Evolutionary conservation across 257 asterid species (phyloP), one percentile per base, ranked within the genome.

Genomic region (Parsonsia alboflavescens): DNA sequence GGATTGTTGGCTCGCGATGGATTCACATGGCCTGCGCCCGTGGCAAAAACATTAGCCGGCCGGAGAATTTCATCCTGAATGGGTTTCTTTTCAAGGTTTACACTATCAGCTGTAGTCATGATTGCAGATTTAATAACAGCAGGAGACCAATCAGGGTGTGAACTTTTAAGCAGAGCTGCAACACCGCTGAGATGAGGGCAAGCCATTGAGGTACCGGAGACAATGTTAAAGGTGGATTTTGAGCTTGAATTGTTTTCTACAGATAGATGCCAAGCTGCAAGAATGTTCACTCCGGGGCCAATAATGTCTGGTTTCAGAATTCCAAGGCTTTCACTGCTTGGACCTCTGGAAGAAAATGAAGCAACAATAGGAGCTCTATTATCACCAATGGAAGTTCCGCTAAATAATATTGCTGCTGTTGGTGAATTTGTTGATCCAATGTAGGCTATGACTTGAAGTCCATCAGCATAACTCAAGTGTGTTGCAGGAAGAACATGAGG

Each of bases 91-190:
- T 16, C 49, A 12, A 67, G 61, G 59, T 75, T 75, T 22, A 75
- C 59, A 42, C 4, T 10, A 54, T 67, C 59, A 42, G 79, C 79
- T 24, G 79, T 75, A 4, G 79, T 75, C 15, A 75, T 67, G 10
- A 75, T 54, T 54, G 74, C 79, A 24, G 79, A 75, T 75, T 26
- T 75, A 26, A 75, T 68, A 9, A 64, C 73, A 26, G 79, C 74
- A 42, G 79, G 79, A 56, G 79, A 75, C 74, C 74, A 75, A 68
- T 75, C 73, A 16, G 69, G 79, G 36, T 68, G 79, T 54, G 74
- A 74, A 11, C 74, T 67, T 70, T 68, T 75, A 69, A 75, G 74
- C 74, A 75, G 62, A 56, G 79, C 79, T 28, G 74, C 79, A 28
- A 75, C 69, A 6, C 79, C 79, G 0, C 79, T 67, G 10, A 68